Conservation (phyloP, 306 rosid genomes). For the Inga laurina region DNA sequence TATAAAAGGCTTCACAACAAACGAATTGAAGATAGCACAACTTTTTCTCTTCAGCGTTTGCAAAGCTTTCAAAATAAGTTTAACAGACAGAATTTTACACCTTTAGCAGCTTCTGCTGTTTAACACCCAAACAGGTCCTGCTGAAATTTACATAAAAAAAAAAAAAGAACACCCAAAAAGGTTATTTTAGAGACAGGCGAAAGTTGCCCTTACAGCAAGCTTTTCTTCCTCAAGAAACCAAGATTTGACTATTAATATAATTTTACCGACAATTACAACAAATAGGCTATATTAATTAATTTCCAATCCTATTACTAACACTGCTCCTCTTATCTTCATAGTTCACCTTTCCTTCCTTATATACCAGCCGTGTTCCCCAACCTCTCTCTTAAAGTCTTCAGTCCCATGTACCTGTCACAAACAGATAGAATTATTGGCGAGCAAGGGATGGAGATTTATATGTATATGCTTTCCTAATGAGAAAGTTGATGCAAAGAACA, state of each 20-base stretch:
- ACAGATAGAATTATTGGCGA: constrained; percentile 21
- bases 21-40: background rate
- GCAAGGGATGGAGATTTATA: background rate
- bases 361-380: constrained; percentile 65
- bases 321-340: constrained; percentile 32
- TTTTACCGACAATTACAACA: constrained; percentile 41
- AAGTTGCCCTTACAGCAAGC: background rate
- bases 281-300: constrained; percentile 31
- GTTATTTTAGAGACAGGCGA: background rate
- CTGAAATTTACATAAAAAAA: no score
- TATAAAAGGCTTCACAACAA: background rate
- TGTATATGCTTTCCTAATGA: background rate
- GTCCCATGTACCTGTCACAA: constrained; percentile 88
- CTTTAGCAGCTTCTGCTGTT: background rate
- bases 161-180: background rate
- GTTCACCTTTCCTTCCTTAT: constrained; percentile 38
- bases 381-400: constrained; percentile 80
- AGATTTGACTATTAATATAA: constrained; percentile 26
- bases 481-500: background rate
- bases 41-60: background rate
- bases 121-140: background rate
- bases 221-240: constrained; percentile 4
- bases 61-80: background rate
- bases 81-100: background rate
- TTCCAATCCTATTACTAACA: constrained; percentile 31